Conservation (phyloP, 306 rosid species). For the Quercus berberidifolia region DNA sequence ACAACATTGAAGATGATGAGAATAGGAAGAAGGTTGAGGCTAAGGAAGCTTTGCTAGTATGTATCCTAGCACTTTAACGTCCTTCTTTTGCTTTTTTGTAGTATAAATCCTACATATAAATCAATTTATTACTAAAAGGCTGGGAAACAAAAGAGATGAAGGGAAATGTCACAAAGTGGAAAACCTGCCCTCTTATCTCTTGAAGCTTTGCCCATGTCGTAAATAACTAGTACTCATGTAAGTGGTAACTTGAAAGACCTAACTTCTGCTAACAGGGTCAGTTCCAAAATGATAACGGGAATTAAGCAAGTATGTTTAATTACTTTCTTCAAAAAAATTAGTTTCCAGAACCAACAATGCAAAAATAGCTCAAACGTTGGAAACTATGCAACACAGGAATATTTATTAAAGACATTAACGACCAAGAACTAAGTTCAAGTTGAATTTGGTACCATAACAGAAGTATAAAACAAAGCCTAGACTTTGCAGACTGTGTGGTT, state of each 20-base stretch:
- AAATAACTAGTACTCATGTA: neutral
- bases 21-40: slow-evolving; percentile 55
- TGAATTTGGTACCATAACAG: neutral
- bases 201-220: slow-evolving; percentile 88
- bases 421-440: neutral
- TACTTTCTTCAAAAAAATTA: neutral
- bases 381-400: neutral
- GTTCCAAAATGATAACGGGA: neutral
- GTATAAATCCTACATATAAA: slow-evolving; percentile 70
- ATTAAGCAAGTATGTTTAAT: neutral
- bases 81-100: slow-evolving; percentile 94
- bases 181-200: slow-evolving; percentile 75
- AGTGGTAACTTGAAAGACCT: neutral
- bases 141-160: neutral
- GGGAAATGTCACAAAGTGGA: neutral
- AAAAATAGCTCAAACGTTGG: neutral
- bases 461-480: neutral
- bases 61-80: slow-evolving; percentile 70
- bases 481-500: neutral
- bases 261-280: neutral
- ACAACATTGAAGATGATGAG: slow-evolving; percentile 64
- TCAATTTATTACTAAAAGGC: slow-evolving; percentile 5
- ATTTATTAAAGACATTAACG: neutral
- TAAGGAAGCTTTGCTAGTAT: slow-evolving; percentile 30
- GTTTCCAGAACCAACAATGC: neutral